Evolutionary conservation across 495 filamentous ascomycete species (phyloP).

Genomic region (Mytilinidion resinicola): DNA sequence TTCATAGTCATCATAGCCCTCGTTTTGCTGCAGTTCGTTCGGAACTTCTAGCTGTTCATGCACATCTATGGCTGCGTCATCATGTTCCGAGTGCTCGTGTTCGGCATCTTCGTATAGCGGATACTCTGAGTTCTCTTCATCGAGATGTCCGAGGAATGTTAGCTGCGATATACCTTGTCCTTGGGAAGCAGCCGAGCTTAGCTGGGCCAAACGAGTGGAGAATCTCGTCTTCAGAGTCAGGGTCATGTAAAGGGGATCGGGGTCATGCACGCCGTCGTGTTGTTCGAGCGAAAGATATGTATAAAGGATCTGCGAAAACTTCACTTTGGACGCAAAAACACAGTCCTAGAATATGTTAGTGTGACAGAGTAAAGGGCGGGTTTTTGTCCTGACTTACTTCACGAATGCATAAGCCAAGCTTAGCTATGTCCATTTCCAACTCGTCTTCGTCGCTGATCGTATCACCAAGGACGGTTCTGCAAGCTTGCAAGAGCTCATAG

Average conservation of each 20-base stretch:
- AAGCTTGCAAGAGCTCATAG: conserved; percentile 53
- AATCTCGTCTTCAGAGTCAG: conserved; percentile 49
- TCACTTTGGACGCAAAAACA: not conserved
- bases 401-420: conserved; percentile 61
- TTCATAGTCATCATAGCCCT: too few relatives aligned
- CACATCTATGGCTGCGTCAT: too few relatives aligned
- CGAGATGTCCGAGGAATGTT: conserved; percentile 30
- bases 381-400: conserved; percentile 50
- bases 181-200: conserved; percentile 44
- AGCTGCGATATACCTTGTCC: conserved; percentile 57
- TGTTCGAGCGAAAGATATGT: conserved; percentile 51
- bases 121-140: conserved; percentile 4
- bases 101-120: not conserved
- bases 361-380: not conserved
- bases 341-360: not conserved
- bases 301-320: conserved; percentile 44
- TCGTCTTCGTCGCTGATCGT: conserved; percentile 63
- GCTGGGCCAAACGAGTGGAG: conserved; percentile 40
- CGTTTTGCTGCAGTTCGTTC: too few relatives aligned
- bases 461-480: conserved; percentile 60
- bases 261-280: conserved; percentile 52
- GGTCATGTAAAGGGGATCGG: conserved; percentile 51
- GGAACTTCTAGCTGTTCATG: too few relatives aligned
- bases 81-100: not conserved
- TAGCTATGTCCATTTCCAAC: conserved; percentile 59